Percentiles rank a stretch among this genome's conserved stretches.
Conservation (phyloP, 441 rosid genomes). For the Mallotus japonicus region DNA sequence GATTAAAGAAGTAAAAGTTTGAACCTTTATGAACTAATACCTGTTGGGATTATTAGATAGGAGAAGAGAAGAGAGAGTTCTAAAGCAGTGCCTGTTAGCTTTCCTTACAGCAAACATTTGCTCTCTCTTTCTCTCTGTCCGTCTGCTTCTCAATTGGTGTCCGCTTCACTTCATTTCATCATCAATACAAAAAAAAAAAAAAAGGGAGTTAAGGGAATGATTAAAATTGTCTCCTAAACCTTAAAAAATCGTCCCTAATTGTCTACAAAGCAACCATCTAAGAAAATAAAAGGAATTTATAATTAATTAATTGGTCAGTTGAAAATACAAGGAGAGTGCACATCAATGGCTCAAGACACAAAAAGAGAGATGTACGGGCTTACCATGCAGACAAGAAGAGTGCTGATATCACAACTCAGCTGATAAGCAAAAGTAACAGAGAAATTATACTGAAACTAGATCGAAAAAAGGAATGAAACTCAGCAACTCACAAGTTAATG, state of each 20-base stretch:
- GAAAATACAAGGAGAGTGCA: not conserved
- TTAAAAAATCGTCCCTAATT: too few relatives aligned
- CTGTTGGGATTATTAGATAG: conserved; percentile 47
- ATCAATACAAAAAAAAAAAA: too few relatives aligned
- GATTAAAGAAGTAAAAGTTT: conserved; percentile 11
- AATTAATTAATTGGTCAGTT: too few relatives aligned
- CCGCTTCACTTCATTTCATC: conserved; percentile 13
- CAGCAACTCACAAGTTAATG: too few relatives aligned
- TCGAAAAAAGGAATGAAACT: too few relatives aligned
- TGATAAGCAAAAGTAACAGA: not conserved
- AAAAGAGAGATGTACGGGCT: not conserved
- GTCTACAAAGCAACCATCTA: conserved; percentile 44
- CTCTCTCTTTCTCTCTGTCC: not conserved
- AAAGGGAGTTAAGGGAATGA: too few relatives aligned
- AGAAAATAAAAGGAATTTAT: not conserved
- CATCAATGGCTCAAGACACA: too few relatives aligned
- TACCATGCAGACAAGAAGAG: conserved; percentile 58
- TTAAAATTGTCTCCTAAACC: too few relatives aligned
- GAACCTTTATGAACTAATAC: conserved; percentile 27
- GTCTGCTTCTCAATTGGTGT: conserved; percentile 1
- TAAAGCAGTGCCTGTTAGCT: conserved; percentile 43
- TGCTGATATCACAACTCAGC: conserved; percentile 31
- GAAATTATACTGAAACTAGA: too few relatives aligned
- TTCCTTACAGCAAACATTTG: conserved; percentile 62
- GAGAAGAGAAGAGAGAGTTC: conserved; percentile 44